Percentiles rank a stretch among this genome's conserved stretches.
Evolutionary conservation across 805 yeast genomes (phyloP).

Genomic region (Candida pseudofarinosa): DNA sequence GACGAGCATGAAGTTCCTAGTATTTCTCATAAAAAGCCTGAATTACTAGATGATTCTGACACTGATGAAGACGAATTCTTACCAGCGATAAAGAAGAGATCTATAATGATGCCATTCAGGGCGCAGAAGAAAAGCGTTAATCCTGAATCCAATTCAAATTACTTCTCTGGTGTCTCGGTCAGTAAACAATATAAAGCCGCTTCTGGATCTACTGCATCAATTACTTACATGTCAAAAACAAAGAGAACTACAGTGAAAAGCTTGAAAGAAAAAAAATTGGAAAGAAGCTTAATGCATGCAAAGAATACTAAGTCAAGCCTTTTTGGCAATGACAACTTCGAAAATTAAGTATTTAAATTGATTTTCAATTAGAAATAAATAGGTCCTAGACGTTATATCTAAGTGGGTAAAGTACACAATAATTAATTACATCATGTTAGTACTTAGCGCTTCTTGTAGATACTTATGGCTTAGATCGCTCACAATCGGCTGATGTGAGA

Average conservation of each 20-base stretch:
- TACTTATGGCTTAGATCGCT: constrained; percentile 46
- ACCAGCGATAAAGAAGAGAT: constrained; percentile 42
- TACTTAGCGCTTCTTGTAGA: constrained; percentile 41
- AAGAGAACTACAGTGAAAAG: constrained; percentile 21
- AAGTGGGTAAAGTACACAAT: neutral
- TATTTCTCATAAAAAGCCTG: constrained; percentile 17
- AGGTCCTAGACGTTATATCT: neutral
- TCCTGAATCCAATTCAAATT: constrained; percentile 38
- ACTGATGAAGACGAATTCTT: constrained; percentile 32
- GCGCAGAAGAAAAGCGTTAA: constrained; percentile 33
- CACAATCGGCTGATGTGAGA: constrained; percentile 28
- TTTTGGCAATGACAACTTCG: constrained; percentile 18
- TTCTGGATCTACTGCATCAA: constrained; percentile 53
- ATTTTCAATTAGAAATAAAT: constrained; percentile 2
- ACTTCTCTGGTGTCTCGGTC: constrained; percentile 47
- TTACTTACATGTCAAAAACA: constrained; percentile 47
- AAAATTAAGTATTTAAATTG: constrained; percentile 5
- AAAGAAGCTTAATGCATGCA: constrained; percentile 18
- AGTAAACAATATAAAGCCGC: constrained; percentile 53
- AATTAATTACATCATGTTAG: constrained; percentile 10
- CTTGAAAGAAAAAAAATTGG: constrained; percentile 23
- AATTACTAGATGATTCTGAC: constrained; percentile 20
- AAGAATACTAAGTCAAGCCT: constrained; percentile 16
- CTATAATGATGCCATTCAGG: constrained; percentile 46
- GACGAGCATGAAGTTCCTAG: constrained; percentile 4